These are phyloP conservation scores for Leishmania martiniquensis DNA, from an alignment of 208 protist genomes.

Conservation along the genomic window DNA sequence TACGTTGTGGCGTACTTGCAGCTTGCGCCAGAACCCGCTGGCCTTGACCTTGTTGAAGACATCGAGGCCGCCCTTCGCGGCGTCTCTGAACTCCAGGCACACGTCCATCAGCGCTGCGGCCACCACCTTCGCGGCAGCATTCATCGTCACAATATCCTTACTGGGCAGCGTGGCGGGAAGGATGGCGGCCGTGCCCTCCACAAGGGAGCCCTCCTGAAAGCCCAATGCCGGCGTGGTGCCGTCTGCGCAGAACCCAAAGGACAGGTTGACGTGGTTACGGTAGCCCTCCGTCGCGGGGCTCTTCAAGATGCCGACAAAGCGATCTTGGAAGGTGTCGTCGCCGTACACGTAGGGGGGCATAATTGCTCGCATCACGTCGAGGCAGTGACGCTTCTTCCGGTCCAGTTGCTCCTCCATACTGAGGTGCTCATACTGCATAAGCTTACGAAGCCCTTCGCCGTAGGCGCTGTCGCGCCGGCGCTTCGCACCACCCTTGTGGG, in stretches of 20 bases:
- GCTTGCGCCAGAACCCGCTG: conserved; percentile 89
- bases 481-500: conserved; percentile 78
- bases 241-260: conserved; percentile 70
- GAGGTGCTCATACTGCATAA: conserved; percentile 73
- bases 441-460: conserved; percentile 39
- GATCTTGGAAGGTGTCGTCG: conserved; percentile 34
- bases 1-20: conserved; percentile 91
- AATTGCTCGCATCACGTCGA: conserved; percentile 57
- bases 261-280: conserved; percentile 93
- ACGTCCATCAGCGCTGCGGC: conserved; percentile 53
- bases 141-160: conserved; percentile 63
- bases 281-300: conserved; percentile 84
- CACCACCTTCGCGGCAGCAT: conserved; percentile 58
- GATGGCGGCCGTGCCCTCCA: conserved; percentile 74
- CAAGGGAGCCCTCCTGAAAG: conserved; percentile 72
- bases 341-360: conserved; percentile 35
- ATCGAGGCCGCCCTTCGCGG: conserved; percentile 33
- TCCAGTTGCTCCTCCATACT: conserved; percentile 76
- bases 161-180: conserved; percentile 51
- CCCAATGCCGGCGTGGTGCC: conserved; percentile 57
- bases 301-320: conserved; percentile 68
- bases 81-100: conserved; percentile 36
- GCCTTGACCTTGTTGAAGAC: conserved; percentile 84
- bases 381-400: conserved; percentile 77
- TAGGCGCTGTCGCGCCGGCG: conserved; percentile 42